A percentile compares a stretch with the other conserved stretches of the same genome.
phyloP scores from a whole-genome alignment of 225 moss, liverwort and hornwort species.

The Ulota crispa region DNA sequence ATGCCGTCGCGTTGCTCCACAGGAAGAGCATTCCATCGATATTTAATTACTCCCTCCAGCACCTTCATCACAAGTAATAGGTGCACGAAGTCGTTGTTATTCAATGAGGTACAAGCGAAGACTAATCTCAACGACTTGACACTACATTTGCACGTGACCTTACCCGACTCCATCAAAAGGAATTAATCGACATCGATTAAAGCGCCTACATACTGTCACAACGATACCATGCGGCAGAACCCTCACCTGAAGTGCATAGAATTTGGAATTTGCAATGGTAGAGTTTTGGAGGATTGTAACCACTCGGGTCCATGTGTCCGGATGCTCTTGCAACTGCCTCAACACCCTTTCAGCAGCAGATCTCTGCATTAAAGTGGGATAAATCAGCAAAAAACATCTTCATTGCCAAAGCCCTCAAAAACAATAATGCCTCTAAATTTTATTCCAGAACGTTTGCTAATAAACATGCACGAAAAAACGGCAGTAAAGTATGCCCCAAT shows the following conservation, averaged over 20 bases:
- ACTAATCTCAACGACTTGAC: not conserved
- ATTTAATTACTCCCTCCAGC: constrained; percentile 94
- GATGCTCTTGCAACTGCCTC: constrained; percentile 92
- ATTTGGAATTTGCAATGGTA: constrained; percentile 77
- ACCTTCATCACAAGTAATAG: constrained; percentile 48
- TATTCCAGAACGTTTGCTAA: not conserved
- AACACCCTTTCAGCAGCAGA: constrained; percentile 94
- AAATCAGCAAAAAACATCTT: not conserved
- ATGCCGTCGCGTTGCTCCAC: constrained; percentile 96
- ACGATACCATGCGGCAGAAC: not conserved
- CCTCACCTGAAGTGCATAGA: constrained; percentile 90
- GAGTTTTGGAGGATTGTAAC: constrained; percentile 93
- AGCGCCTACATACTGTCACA: not conserved
- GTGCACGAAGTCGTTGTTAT: not conserved
- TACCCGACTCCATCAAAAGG: not conserved
- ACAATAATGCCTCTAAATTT: not conserved
- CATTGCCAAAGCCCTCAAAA: not conserved
- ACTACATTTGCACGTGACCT: not conserved
- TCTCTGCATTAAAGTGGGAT: constrained; percentile 53
- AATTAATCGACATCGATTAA: not conserved
- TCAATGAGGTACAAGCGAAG: not conserved
- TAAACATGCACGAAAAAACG: not conserved
- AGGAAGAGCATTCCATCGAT: constrained; percentile 96
- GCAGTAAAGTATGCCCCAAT: not conserved
- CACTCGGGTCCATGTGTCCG: constrained; percentile 94